Conservation (phyloP, 306 rosid genomes). For the Cercis canadensis region DNA sequence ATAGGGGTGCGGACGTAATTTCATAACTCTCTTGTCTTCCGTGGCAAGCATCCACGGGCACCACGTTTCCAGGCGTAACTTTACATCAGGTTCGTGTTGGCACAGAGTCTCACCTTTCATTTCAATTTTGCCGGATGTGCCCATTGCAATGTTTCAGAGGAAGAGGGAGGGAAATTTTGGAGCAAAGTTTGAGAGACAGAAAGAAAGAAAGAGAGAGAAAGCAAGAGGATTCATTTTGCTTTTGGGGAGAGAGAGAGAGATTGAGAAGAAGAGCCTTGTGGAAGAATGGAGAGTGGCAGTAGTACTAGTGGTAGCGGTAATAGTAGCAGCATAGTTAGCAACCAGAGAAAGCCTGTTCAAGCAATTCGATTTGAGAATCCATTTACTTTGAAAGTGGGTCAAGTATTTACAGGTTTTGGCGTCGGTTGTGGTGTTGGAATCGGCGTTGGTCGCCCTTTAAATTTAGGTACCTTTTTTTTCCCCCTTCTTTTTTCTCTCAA, state of each 20-base stretch:
- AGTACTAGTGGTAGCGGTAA: constrained; percentile 30
- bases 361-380: constrained; percentile 79
- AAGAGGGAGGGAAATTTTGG: constrained; percentile 30
- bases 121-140: neutral
- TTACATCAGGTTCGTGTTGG: neutral
- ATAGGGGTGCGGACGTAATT: constrained; percentile 7
- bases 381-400: constrained; percentile 90
- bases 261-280: constrained; percentile 32
- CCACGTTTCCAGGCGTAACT: constrained; percentile 16
- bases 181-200: no score
- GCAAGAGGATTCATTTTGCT: no score
- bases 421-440: constrained; percentile 90
- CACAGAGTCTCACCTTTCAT: neutral
- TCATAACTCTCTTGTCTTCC: no score
- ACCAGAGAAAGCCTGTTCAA: constrained; percentile 35
- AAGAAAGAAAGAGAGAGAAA: no score
- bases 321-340: constrained; percentile 23
- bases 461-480: constrained; percentile 60
- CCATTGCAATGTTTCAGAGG: neutral
- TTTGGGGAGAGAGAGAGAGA: constrained; percentile 25
- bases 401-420: constrained; percentile 97
- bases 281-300: constrained; percentile 61
- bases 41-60: no score
- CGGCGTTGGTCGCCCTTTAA: constrained; percentile 96
- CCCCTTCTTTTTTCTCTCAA: neutral